A percentile compares a stretch with the other conserved stretches of the same genome.
Evolutionary conservation across 352 stramenopile genomes (phyloP).

Genomic region (Globisporangium viniferum): DNA sequence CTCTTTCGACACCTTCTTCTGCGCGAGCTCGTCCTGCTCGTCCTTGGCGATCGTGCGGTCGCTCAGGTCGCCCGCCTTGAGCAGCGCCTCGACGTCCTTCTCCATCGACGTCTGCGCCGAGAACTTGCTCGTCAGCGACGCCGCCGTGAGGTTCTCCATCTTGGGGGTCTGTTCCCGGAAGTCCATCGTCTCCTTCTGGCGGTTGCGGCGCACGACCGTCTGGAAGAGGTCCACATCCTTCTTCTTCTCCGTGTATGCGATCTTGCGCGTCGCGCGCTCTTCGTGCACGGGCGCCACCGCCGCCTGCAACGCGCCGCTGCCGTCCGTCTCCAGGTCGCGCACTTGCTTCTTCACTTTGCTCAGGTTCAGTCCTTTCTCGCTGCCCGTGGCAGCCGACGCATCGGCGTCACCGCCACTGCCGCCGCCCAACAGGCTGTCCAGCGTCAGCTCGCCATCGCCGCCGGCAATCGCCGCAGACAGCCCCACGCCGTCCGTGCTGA

Average conservation of each 20-base stretch:
- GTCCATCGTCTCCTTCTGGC: slow-evolving; percentile 93
- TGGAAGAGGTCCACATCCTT: slow-evolving; percentile 90
- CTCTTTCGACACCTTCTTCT: slow-evolving; percentile 66
- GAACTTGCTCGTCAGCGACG: slow-evolving; percentile 92
- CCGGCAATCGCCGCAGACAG: slow-evolving; percentile 7
- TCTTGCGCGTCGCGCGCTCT: slow-evolving; percentile 84
- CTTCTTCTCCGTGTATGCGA: slow-evolving; percentile 86
- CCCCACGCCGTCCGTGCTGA: slow-evolving; percentile 39
- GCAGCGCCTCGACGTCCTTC: slow-evolving; percentile 69
- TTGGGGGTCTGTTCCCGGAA: slow-evolving; percentile 88
- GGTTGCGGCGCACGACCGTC: slow-evolving; percentile 88
- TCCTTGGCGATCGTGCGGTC: slow-evolving; percentile 59
- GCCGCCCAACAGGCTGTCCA: slow-evolving; percentile 40
- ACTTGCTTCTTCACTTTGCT: slow-evolving; percentile 76
- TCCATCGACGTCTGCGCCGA: slow-evolving; percentile 88
- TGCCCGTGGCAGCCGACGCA: slow-evolving; percentile 12
- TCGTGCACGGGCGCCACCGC: slow-evolving; percentile 78
- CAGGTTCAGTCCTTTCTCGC: slow-evolving; percentile 31
- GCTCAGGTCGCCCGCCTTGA: slow-evolving; percentile 59
- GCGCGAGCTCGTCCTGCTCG: slow-evolving; percentile 68
- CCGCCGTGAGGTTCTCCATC: slow-evolving; percentile 78
- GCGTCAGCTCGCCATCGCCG: slow-evolving; percentile 29
- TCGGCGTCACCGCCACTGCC: slow-evolving; percentile 22
- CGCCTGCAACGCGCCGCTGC: slow-evolving; percentile 49
- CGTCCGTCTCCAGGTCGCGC: slow-evolving; percentile 58